These are phyloP conservation scores for Acrodontium crateriforme DNA, from an alignment of 2,329 filamentous ascomycete genomes.

Conservation along the genomic window DNA sequence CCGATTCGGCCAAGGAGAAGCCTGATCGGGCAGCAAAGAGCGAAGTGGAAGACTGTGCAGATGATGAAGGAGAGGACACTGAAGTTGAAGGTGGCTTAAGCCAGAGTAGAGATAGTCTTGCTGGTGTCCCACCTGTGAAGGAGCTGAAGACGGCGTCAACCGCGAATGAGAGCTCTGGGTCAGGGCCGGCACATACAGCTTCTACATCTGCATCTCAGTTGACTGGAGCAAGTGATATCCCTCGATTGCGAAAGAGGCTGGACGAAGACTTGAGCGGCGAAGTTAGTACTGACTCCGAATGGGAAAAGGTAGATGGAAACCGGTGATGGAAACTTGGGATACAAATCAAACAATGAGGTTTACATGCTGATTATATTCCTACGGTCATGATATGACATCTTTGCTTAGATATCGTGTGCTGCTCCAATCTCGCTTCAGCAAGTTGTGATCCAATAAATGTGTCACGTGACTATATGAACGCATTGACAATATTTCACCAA, in stretches of 20 bases:
- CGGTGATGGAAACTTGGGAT: too few species aligned
- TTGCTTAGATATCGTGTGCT: too few species aligned
- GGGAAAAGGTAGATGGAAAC: constrained; percentile 80
- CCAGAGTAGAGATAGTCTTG: constrained; percentile 5
- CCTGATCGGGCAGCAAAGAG: constrained; percentile 27
- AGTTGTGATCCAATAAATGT: too few species aligned
- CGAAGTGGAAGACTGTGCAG: constrained; percentile 18
- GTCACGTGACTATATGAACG: too few species aligned
- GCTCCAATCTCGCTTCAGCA: too few species aligned
- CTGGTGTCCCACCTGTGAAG: constrained; percentile 3
- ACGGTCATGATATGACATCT: too few species aligned
- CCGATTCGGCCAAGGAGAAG: constrained; percentile 25
- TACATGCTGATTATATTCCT: too few species aligned
- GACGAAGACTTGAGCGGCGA: constrained; percentile 18
- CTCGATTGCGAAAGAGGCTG: constrained; percentile 12
- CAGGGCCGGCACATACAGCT: too few species aligned
- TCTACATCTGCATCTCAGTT: too few species aligned
- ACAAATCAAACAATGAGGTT: too few species aligned
- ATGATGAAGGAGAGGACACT: constrained; percentile 35
- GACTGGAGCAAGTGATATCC: constrained; percentile 1
- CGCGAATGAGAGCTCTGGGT: constrained; percentile 5
- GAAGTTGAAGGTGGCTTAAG: constrained; percentile 20
- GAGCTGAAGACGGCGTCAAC: too few species aligned
- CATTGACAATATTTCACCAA: too few species aligned
- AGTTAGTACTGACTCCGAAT: constrained; percentile 75